These are phyloP conservation scores for Phycomyces nitens DNA, from an alignment of 192 early-diverging fungal species.

Conservation along the genomic window DNA sequence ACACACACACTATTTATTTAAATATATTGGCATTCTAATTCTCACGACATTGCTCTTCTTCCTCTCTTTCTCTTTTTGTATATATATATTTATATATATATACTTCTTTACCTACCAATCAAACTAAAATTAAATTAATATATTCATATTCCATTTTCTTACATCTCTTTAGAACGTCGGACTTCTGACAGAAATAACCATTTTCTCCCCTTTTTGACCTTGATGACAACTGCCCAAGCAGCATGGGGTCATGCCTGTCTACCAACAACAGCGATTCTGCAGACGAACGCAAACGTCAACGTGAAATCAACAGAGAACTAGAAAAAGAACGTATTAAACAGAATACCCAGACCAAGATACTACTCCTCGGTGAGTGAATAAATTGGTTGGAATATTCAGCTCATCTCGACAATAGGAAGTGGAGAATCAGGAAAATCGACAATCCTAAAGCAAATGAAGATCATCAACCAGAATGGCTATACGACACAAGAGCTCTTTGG, in stretches of 20 bases:
- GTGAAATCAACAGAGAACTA: background rate
- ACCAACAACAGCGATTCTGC: background rate
- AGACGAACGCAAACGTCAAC: background rate
- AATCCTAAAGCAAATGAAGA: constrained; percentile 97
- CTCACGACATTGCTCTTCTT: no score
- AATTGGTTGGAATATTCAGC: background rate
- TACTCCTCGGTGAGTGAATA: background rate
- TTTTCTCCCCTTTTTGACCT: background rate
- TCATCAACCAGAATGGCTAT: constrained; percentile 92
- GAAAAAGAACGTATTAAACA: background rate
- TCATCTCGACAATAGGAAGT: constrained; percentile 49
- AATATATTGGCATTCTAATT: no score
- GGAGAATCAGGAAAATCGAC: constrained; percentile 96
- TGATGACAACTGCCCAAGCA: constrained; percentile 1
- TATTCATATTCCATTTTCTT: background rate
- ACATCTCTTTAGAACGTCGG: background rate
- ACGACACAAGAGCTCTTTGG: constrained; percentile 71
- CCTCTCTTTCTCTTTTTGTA: background rate
- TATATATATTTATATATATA: background rate
- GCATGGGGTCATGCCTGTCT: constrained; percentile 2
- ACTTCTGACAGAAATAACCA: background rate
- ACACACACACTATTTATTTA: no score
- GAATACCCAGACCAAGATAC: background rate
- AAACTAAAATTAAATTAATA: background rate
- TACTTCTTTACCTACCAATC: background rate